Percentiles rank a stretch among this genome's conserved stretches.
Conservation (phyloP, 305 asterid genomes). For the Salvia sclarea region DNA sequence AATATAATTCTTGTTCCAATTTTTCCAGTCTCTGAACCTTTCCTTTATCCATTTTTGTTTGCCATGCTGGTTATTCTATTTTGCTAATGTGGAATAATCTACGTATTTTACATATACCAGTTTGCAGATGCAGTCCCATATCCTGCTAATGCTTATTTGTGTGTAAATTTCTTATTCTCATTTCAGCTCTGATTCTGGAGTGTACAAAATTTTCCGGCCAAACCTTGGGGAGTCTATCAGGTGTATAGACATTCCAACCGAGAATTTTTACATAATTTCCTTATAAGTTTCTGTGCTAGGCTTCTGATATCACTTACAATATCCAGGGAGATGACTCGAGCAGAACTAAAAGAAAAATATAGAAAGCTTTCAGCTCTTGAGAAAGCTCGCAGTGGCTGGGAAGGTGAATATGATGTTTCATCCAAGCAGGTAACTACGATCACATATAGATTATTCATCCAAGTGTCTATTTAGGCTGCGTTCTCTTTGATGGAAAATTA, state of each 20-base stretch:
- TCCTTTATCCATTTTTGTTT: no score
- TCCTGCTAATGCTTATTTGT: slow-evolving; percentile 20
- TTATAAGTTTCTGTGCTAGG: slow-evolving; percentile 28
- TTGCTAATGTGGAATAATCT: no score
- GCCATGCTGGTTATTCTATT: no score
- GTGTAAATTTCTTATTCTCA: slow-evolving; percentile 30
- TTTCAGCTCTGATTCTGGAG: slow-evolving; percentile 72
- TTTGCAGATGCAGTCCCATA: slow-evolving; percentile 20
- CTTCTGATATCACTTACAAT: slow-evolving; percentile 36
- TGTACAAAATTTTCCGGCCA: slow-evolving; percentile 84
- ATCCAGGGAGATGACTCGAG: slow-evolving; percentile 86
- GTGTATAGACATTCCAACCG: slow-evolving; percentile 38
- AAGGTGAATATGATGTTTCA: slow-evolving; percentile 75
- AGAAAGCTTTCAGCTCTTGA: slow-evolving; percentile 61
- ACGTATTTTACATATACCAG: neutral
- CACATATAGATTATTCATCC: no score
- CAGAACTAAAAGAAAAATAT: slow-evolving; percentile 87
- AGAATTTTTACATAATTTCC: slow-evolving; percentile 28
- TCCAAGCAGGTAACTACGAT: slow-evolving; percentile 67
- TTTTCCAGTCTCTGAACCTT: no score
- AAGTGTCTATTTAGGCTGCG: no score
- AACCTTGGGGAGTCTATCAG: slow-evolving; percentile 88
- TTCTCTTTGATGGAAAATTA: no score
- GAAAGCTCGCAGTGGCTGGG: slow-evolving; percentile 84
- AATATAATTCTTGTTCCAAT: no score